These are phyloP conservation scores for Neohortaea acidophila DNA, from an alignment of 495 filamentous ascomycete species.

Conservation along the genomic window DNA sequence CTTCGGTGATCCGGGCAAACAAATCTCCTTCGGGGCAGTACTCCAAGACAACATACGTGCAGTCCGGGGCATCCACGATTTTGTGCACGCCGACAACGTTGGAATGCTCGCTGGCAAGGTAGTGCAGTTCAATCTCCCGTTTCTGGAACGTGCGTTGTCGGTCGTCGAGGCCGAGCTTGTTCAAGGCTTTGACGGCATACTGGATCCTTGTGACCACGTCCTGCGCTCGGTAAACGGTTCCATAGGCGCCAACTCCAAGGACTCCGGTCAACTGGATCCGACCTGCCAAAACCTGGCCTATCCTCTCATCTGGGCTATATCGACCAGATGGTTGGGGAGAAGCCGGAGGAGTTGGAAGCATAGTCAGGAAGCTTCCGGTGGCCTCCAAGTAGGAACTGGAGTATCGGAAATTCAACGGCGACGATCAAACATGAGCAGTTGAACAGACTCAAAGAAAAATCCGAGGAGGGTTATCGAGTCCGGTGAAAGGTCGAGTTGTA, in stretches of 20 bases:
- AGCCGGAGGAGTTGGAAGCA: conserved; percentile 48
- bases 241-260: conserved; percentile 88
- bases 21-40: conserved; percentile 95
- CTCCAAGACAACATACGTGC: conserved; percentile 93
- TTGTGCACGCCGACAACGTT: conserved; percentile 90
- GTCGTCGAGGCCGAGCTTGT: conserved; percentile 77
- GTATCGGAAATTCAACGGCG: too few relatives aligned
- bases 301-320: conserved; percentile 61
- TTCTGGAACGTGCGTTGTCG: conserved; percentile 83
- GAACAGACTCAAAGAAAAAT: neutral
- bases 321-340: conserved; percentile 39
- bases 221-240: conserved; percentile 86
- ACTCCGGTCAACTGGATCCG: conserved; percentile 71
- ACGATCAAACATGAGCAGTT: too few relatives aligned
- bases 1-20: conserved; percentile 93
- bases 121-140: conserved; percentile 82
- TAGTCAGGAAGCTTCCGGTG: conserved; percentile 18
- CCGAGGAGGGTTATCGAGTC: neutral
- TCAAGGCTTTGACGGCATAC: conserved; percentile 94
- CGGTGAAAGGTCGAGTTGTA: too few relatives aligned
- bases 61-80: conserved; percentile 85
- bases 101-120: conserved; percentile 70
- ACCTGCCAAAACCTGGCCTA: conserved; percentile 71
- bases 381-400: too few relatives aligned
- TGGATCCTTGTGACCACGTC: conserved; percentile 67